Evolutionary conservation across 176 grass and related monocot species (phyloP).

Genomic region (Rhynchospora breviuscula): DNA sequence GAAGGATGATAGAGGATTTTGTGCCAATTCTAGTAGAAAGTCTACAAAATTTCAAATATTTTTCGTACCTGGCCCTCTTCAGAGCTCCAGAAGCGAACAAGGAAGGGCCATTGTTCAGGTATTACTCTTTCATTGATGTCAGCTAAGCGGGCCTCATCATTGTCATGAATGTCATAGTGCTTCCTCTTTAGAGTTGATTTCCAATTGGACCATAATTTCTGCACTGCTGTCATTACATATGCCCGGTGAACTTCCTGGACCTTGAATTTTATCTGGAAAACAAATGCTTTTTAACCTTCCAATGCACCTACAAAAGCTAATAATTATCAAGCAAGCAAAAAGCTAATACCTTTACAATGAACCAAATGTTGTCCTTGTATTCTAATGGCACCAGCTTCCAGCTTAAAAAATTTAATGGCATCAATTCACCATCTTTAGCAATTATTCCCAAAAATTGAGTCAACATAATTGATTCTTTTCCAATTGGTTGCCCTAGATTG

Average conservation of each 20-base stretch:
- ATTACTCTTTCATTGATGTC: conserved; percentile 28
- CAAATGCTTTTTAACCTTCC: conserved; percentile 12
- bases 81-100: conserved; percentile 30
- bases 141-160: conserved; percentile 32
- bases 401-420: conserved; percentile 28
- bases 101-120: conserved; percentile 31
- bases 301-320: not conserved
- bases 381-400: conserved; percentile 26
- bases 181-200: conserved; percentile 32
- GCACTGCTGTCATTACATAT: conserved; percentile 23
- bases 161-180: conserved; percentile 28
- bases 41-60: not conserved
- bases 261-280: conserved; percentile 36
- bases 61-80: conserved; percentile 35
- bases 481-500: conserved; percentile 28
- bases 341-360: conserved; percentile 21
- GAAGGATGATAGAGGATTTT: not conserved
- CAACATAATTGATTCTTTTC: conserved; percentile 20
- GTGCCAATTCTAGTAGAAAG: not conserved
- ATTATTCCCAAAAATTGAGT: conserved; percentile 29
- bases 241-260: conserved; percentile 9
- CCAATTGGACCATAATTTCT: conserved; percentile 32
- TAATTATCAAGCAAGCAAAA: not conserved
- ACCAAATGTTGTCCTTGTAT: conserved; percentile 34
- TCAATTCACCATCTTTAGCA: conserved; percentile 32